Base-by-base conservation (phyloP, 805 yeast species). In the Yamadazyma sp. region DNA sequence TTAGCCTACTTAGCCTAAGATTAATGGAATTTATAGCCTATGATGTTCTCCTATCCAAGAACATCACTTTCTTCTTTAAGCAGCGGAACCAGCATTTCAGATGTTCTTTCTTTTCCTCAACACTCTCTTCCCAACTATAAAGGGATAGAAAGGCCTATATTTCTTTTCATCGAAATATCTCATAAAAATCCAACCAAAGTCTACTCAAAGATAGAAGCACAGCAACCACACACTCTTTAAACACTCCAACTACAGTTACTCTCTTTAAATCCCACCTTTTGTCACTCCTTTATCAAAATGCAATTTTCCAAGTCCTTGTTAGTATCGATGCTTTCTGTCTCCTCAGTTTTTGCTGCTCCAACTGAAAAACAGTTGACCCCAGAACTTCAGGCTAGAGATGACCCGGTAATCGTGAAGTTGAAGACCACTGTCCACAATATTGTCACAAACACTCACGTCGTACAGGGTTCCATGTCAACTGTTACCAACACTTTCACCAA, bases 381-480 rank as follows among this genome's bases (percentile, higher is more conserved):
- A 5, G 20, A 33, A 8, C 13, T 27, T 9, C 37, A 28, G 44
- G 24, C 28, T 19, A 44, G 41, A 21, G 48, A 53, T 28, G 59
- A 49, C 32, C 52, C 50, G 10, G 63, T 62, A 15, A 43, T 60
- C 21, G 62, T 66, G 28, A 59, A 58, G 29, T 45, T 64, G 36
- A 57, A 58, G 40, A 56, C 59, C 10, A 66, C 71, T 11, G 63
- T 62, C 12, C 61, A 64, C 33, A 53, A 62, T 24, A 48, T 54
- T 12, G 52, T 58, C 26, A 68, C 73, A 9, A 57, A 59, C 44
- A 48, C 54, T 28, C 54, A 60, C 24, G 51, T 59, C 6, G 68
- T 64, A 4, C 44, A 55, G 25, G 70, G 64, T 15, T 43, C 52
- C 13, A 49, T 53, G 21, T 42, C 54, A 2, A 64, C 70, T 13